Conservation (phyloP, 2,329 filamentous ascomycete species). For the Aspergillus terreus region DNA sequence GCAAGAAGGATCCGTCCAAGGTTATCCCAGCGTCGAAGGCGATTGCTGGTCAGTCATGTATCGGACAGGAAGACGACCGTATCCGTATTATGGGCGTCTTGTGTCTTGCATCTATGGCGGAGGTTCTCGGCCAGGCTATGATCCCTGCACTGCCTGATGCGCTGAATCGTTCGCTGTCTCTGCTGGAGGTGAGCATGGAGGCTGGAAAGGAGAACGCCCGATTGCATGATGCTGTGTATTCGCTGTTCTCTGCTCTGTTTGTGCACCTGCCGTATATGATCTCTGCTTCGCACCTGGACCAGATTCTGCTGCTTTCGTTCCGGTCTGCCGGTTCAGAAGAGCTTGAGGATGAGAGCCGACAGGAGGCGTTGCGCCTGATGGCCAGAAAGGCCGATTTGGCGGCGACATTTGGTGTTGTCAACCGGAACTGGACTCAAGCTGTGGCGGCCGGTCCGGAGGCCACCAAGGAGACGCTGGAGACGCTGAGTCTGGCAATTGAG, state of each 20-base stretch:
- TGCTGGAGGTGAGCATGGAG: slow-evolving; percentile 63
- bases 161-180: slow-evolving; percentile 66
- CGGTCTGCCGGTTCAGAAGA: slow-evolving; percentile 63
- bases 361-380: slow-evolving; percentile 67
- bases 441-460: slow-evolving; percentile 61
- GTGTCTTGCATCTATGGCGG: slow-evolving; percentile 83
- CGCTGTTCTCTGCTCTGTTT: slow-evolving; percentile 73
- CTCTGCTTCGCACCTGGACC: slow-evolving; percentile 68
- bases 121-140: slow-evolving; percentile 80
- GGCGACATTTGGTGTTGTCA: slow-evolving; percentile 69
- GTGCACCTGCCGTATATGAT: slow-evolving; percentile 89
- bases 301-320: slow-evolving; percentile 68
- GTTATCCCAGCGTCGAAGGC: slow-evolving; percentile 72
- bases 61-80: slow-evolving; percentile 68
- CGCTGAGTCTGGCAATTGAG: slow-evolving; percentile 69
- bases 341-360: slow-evolving; percentile 62
- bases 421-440: slow-evolving; percentile 68
- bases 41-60: slow-evolving; percentile 70
- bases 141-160: slow-evolving; percentile 77
- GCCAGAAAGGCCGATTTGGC: slow-evolving; percentile 75
- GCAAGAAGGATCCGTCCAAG: slow-evolving; percentile 79
- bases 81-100: slow-evolving; percentile 81
- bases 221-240: slow-evolving; percentile 77
- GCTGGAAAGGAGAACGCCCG: slow-evolving; percentile 54
- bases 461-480: slow-evolving; percentile 63